Evolutionary conservation across 768 basidiomycete genomes (phyloP).

Genomic region (Tubosaeta sp.): DNA sequence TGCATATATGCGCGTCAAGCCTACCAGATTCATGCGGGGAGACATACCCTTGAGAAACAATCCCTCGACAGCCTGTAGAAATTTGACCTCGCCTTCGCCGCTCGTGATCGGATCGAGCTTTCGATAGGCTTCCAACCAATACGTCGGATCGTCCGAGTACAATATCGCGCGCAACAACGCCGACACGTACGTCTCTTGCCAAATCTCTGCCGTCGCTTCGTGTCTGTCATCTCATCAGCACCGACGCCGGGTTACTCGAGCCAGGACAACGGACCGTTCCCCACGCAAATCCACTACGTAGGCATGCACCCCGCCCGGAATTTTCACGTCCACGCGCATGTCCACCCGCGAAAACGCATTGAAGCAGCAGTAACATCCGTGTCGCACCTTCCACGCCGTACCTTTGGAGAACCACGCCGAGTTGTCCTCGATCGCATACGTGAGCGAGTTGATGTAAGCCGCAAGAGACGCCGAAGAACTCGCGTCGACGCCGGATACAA

Average conservation of each 20-base stretch:
- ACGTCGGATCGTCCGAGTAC: slow-evolving; percentile 93
- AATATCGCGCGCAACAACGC: slow-evolving; percentile 87
- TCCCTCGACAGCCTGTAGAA: slow-evolving; percentile 85
- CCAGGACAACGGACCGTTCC: slow-evolving; percentile 58
- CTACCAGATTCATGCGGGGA: too few relatives aligned
- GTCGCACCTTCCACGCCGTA: slow-evolving; percentile 83
- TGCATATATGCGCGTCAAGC: background rate
- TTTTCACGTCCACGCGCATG: slow-evolving; percentile 95
- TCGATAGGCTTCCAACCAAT: slow-evolving; percentile 88
- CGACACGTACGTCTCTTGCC: slow-evolving; percentile 97
- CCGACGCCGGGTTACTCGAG: too few relatives aligned
- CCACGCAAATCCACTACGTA: slow-evolving; percentile 93
- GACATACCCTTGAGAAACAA: slow-evolving; percentile 76
- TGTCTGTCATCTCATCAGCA: slow-evolving; percentile 40
- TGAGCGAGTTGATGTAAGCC: slow-evolving; percentile 98
- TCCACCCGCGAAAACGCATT: slow-evolving; percentile 98
- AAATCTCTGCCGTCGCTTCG: slow-evolving; percentile 85
- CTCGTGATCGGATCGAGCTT: slow-evolving; percentile 93
- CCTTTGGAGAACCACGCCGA: slow-evolving; percentile 90
- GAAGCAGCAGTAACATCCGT: slow-evolving; percentile 95
- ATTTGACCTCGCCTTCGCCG: slow-evolving; percentile 83
- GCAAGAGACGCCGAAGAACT: slow-evolving; percentile 97
- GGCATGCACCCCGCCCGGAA: slow-evolving; percentile 93
- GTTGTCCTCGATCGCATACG: slow-evolving; percentile 88
- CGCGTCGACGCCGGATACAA: slow-evolving; percentile 96